Base-by-base conservation (phyloP, 1,139 yeast species). In the Yamadazyma aaseri region DNA sequence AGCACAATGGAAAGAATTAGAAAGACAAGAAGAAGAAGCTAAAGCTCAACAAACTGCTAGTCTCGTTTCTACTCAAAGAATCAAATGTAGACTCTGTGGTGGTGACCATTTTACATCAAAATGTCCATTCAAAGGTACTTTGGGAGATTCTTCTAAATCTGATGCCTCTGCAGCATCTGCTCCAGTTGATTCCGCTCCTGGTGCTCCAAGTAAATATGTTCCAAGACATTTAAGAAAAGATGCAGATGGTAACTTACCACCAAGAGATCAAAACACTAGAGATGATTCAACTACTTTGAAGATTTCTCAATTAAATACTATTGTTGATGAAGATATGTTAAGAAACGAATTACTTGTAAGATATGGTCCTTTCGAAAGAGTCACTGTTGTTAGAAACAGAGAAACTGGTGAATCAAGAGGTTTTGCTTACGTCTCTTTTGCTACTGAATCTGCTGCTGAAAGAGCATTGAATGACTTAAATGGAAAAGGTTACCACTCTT, bases 351-450 rank as follows among this genome's bases (percentile, higher is more conserved):
- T 87, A 58, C 79, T 90, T 53, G 73, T 73, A 35, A 74, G 77
- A 51, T 83, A 76, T 56, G 95, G 89, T 46, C 79, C 81, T 42
- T 74, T 89, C 50, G 80, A 77, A 50, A 82, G 96, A 67, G 86
- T 86, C 48, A 83, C 84, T 47, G 73, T 92, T 46, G 92, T 89
- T 44, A 83, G 87, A 68, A 87, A 90, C 69, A 84, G 89, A 67
- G 96, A 86, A 51, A 92, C 97, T 20, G 95, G 96, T 45, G 84
- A 84, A 60, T 86, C 96, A 38, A 84, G 92, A 69, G 99, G 99
- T 50, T 81, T 90, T 63, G 98, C 98, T n/a, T 92, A 87, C 61
- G 95, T 90, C 46, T 83, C 94, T 38, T 90, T 86, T 64, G 76
- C 74, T 32, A 71, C 81, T 41, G 82, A 79, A 54, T 61, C 63